Evolutionary conservation across 176 grass and related monocot genomes (phyloP).

Genomic region (Dendrocalamus sinicus): DNA sequence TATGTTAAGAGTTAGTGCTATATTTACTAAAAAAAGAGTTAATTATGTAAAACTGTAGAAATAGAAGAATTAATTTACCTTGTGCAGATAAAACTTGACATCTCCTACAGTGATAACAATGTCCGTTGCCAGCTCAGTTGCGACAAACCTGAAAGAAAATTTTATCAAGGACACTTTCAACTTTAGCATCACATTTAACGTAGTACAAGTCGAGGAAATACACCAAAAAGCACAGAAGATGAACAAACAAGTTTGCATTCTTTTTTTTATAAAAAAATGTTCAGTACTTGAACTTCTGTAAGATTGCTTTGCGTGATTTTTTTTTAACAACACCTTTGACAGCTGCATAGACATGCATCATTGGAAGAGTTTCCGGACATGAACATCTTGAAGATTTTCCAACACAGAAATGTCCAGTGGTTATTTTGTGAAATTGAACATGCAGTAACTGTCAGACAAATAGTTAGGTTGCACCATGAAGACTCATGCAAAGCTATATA

Average conservation of each 20-base stretch:
- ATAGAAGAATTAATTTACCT: slow-evolving; percentile 47
- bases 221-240: background rate
- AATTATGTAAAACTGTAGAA: background rate
- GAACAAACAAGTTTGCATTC: background rate
- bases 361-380: background rate
- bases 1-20: background rate
- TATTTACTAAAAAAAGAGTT: background rate
- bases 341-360: background rate
- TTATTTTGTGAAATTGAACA: background rate
- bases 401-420: background rate
- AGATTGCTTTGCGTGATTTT: background rate
- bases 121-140: slow-evolving; percentile 89
- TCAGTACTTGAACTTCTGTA: slow-evolving; percentile 6
- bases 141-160: slow-evolving; percentile 70
- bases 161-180: slow-evolving; percentile 1
- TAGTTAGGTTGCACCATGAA: background rate
- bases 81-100: slow-evolving; percentile 93
- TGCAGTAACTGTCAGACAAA: background rate
- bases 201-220: background rate
- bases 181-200: slow-evolving; percentile 31
- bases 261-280: slow-evolving; percentile 9
- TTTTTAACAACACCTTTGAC: background rate
- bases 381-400: slow-evolving; percentile 3
- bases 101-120: slow-evolving; percentile 84
- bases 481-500: background rate